A percentile compares a stretch with the other conserved stretches of the same genome.
Conservation (phyloP, 1,284 basidiomycete genomes). For the Pseudozyma hubeiensis region DNA sequence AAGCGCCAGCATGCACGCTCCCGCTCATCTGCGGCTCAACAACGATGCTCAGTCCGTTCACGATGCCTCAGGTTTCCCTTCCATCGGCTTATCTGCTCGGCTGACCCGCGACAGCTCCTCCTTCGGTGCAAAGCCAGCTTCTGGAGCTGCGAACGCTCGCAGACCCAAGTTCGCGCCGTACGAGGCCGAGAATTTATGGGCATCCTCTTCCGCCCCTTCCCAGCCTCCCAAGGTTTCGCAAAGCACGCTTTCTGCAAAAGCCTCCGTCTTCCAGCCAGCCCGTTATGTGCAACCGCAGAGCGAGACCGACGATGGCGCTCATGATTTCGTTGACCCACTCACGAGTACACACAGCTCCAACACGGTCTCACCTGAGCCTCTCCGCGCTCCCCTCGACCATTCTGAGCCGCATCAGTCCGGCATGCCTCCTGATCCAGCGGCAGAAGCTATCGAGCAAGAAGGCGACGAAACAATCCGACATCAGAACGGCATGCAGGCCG, state of each 20-base stretch:
- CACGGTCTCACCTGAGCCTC: neutral
- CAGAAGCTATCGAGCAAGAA: neutral
- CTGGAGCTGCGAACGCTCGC: slow-evolving; percentile 10
- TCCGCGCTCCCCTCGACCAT: neutral
- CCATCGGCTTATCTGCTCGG: slow-evolving; percentile 27
- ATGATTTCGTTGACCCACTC: slow-evolving; percentile 33
- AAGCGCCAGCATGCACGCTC: slow-evolving; percentile 52
- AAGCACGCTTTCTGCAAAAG: slow-evolving; percentile 20
- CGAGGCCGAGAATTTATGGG: slow-evolving; percentile 40
- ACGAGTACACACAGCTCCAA: slow-evolving; percentile 24
- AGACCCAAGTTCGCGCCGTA: slow-evolving; percentile 29
- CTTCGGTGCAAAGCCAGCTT: slow-evolving; percentile 28
- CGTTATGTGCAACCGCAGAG: slow-evolving; percentile 7
- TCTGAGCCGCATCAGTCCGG: neutral
- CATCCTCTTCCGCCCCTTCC: slow-evolving; percentile 21
- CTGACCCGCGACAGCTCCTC: slow-evolving; percentile 29
- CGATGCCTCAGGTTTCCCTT: slow-evolving; percentile 39
- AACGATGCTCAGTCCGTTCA: neutral
- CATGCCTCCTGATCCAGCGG: neutral
- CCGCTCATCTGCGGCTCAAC: slow-evolving; percentile 14
- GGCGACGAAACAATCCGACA: slow-evolving; percentile 3
- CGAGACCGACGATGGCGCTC: neutral
- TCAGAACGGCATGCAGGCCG: too few species aligned
- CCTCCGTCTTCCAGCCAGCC: slow-evolving; percentile 32
- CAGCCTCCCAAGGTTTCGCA: slow-evolving; percentile 12